Conservation (phyloP, 2,329 filamentous ascomycete genomes). For the Xylaria sp. region DNA sequence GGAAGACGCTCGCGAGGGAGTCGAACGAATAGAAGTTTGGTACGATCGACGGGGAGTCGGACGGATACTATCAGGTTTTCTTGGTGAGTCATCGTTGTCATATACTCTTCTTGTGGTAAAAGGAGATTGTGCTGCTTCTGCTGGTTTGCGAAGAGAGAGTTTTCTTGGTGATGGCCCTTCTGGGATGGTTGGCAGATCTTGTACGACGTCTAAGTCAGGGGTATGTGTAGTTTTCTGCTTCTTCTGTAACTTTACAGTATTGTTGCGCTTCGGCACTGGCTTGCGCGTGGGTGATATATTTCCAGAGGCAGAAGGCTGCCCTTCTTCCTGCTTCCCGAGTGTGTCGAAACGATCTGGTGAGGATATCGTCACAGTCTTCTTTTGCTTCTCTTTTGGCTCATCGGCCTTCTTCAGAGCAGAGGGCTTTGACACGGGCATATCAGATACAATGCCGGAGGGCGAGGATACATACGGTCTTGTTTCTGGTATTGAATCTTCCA, state of each 20-base stretch:
- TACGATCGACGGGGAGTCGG: constrained; percentile 59
- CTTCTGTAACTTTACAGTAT: constrained; percentile 65
- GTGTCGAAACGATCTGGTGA: constrained; percentile 47
- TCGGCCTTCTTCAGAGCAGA: constrained; percentile 41
- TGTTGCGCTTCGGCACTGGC: constrained; percentile 42
- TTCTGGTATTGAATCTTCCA: constrained; percentile 64
- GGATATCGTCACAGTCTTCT: constrained; percentile 45
- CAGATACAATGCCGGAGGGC: constrained; percentile 40
- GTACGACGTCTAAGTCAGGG: constrained; percentile 50
- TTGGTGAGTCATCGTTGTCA: constrained; percentile 56
- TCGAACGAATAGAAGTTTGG: constrained; percentile 63
- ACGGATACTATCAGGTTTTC: constrained; percentile 56
- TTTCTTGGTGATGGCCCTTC: constrained; percentile 61
- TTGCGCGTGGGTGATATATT: constrained; percentile 42
- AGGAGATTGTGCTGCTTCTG: constrained; percentile 41
- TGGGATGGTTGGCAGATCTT: constrained; percentile 62
- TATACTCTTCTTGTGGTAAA: constrained; percentile 33
- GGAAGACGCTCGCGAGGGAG: constrained; percentile 58
- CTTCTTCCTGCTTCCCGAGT: constrained; percentile 55
- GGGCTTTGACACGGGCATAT: constrained; percentile 44
- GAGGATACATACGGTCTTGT: constrained; percentile 65
- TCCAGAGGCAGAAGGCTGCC: constrained; percentile 31
- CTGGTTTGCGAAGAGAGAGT: constrained; percentile 50
- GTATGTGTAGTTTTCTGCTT: constrained; percentile 50
- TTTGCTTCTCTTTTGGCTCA: constrained; percentile 31